Percentiles rank a stretch among this genome's conserved stretches.
phyloP scores from a whole-genome alignment of 2,329 filamentous ascomycete genomes.

The Trichoderma oligosporum region DNA sequence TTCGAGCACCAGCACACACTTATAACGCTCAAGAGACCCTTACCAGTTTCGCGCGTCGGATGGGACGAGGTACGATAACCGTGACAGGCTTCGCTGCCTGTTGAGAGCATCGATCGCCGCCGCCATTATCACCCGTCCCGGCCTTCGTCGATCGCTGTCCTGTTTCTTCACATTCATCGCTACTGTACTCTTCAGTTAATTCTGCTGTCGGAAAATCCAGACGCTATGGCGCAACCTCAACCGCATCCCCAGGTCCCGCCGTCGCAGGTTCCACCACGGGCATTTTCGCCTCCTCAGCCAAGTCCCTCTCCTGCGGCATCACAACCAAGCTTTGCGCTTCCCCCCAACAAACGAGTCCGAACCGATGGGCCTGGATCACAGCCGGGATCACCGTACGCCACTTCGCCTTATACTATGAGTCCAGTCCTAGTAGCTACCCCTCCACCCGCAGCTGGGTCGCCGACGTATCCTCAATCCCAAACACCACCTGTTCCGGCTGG shows the following conservation, averaged over 20 bases:
- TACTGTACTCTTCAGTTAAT: not conserved
- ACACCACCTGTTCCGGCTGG: conserved; percentile 32
- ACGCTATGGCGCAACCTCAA: conserved; percentile 57
- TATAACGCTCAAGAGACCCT: not conserved
- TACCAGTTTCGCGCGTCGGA: conserved; percentile 36
- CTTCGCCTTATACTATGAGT: conserved; percentile 48
- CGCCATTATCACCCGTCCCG: not conserved
- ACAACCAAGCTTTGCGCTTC: conserved; percentile 53
- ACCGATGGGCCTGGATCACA: conserved; percentile 64
- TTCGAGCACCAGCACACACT: not conserved
- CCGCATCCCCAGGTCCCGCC: conserved; percentile 57
- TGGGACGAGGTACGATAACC: conserved; percentile 44
- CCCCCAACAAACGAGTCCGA: conserved; percentile 63
- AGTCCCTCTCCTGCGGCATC: conserved; percentile 58
- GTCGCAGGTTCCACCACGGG: conserved; percentile 46
- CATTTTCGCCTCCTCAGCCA: conserved; percentile 61
- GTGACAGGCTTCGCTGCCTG: conserved; percentile 50
- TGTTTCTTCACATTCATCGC: not conserved
- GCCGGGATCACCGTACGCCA: conserved; percentile 59
- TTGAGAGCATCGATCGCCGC: conserved; percentile 33
- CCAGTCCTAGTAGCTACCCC: conserved; percentile 43
- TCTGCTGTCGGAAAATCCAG: not conserved
- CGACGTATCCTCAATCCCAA: conserved; percentile 35
- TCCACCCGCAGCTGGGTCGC: conserved; percentile 36
- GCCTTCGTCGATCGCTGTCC: conserved; percentile 16